Base-by-base conservation (phyloP, 805 yeast species). In the Starmerella cellae region DNA sequence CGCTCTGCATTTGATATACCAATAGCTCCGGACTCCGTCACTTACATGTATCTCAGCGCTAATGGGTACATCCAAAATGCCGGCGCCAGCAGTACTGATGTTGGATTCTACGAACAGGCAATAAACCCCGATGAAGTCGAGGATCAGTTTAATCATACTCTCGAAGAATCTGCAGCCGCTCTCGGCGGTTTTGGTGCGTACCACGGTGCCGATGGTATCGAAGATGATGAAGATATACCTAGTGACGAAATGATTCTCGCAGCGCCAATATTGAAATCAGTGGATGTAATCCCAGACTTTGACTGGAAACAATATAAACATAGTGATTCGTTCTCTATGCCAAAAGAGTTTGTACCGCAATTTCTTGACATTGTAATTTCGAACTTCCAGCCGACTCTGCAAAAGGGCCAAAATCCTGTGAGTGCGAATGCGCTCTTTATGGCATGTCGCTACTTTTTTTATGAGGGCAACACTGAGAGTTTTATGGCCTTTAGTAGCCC, bases 361-460 rank as follows among this genome's bases (percentile, higher is more conserved):
- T 57, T 66, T 35, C 53, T 66, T 27, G 66, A 66, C 39, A 38
- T 57, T 24, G 62, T 62, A 4, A 56, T 66, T 23, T 47, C 61
- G 6, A 50, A 60, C 14, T 50, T 60, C 48, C 51, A 47, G 42
- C 68, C 69, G 2, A 58, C 59, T 33, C 50, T 69, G 23, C 53
- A 60, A 19, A 55, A 53, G 21, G 43, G 50, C 13, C 66, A 64
- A 49, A 55, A 56, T 44, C 68, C 70, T 1, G 55, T 58, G 11
- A 66, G 71, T 1, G 70, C 71, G 4, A 66, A 65, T 45, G 58
- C 65, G 37, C 39, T 67, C 4, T 66, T 64, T 42, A 52, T 66
- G 41, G 59, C 62, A 13, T 58, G 63, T 2, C 55, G 71, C 19
- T 66, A 61, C 45, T 66, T 65, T 16, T 61, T 57, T 36, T 61